Base-by-base conservation (phyloP, 129 eudicot species). In the Flaveria sonorensis region DNA sequence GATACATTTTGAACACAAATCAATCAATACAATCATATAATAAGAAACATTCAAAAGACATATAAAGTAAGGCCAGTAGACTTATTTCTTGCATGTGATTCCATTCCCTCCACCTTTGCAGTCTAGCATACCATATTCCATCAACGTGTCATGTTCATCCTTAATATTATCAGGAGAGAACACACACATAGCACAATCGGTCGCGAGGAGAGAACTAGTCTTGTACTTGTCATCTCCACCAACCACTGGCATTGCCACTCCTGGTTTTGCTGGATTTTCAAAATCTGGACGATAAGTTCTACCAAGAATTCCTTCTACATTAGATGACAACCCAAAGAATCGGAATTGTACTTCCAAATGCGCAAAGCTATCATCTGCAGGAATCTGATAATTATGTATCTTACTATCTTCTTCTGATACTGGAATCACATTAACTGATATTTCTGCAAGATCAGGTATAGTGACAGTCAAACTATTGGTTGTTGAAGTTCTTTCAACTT, bases 271-370 rank as follows among this genome's bases (percentile, higher is more conserved):
- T 9, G 87, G 88, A 66, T 87, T 87, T 42, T 82, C 87, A 69
- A 84, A 87, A 84, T 84, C 86, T 1, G 83, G 88, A 71, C 68
- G 85, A 59, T 87, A 84, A 66, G 91, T 84, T 60, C 86, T 76
- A 1, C 91, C 91, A n/a, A 87, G 87, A 65, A 87, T 83, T 30
- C 91, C 91, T 16, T 87, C 88, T 20, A 84, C 91, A 16, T 82
- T 76, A 26, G 79, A 28, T 13, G 91, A 87, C 45, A 87, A 50
- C 3, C 86, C 82, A 60, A 82, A 76, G 85, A 87, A 84, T 72
- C 88, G 81, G 42, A 87, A 87, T 68, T 84, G 86, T 28, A 84
- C 86, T 68, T 84, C 91, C 66, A 87, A 69, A 68, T 84, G 91
- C 7, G 91, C 91, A 69, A 84, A 87, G 13, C 86, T 52, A 18